A percentile compares a stretch with the other conserved stretches of the same genome.
phyloP scores from a whole-genome alignment of 192 early-diverging fungal species.

The Funneliformis mosseae region DNA sequence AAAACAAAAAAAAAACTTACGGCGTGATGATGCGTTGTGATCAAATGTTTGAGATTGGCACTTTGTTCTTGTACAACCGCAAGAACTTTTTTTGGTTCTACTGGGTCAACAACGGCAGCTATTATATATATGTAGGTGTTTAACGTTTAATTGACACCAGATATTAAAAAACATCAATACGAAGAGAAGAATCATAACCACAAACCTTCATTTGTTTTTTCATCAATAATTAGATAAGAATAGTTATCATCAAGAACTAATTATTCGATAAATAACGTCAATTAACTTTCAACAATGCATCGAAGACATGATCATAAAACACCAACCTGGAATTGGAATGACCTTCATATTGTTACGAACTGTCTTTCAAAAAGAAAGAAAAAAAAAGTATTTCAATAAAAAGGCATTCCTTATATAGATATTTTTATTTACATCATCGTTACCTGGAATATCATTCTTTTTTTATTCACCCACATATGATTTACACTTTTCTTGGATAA shows the following conservation, averaged over 20 bases:
- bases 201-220: conserved; percentile 54
- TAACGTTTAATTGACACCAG: not conserved
- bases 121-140: not conserved
- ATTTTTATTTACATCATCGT: not conserved
- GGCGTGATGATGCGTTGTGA: conserved; percentile 86
- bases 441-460: conserved; percentile 19
- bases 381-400: not conserved
- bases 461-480: not conserved
- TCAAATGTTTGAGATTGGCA: conserved; percentile 59
- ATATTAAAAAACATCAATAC: not conserved
- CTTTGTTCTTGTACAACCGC: conserved; percentile 53
- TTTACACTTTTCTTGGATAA: not conserved
- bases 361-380: not conserved
- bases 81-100: conserved; percentile 73
- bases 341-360: conserved; percentile 47
- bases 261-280: not conserved
- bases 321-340: conserved; percentile 48
- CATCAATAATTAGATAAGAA: conserved; percentile 79
- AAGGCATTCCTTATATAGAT: not conserved
- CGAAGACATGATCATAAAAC: not conserved
- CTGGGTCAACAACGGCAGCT: conserved; percentile 87
- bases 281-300: not conserved
- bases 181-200: not conserved
- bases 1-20: not conserved
- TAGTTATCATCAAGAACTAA: conserved; percentile 82